Base-by-base conservation (phyloP, 768 basidiomycete species). In the Pulveroboletus sp. region DNA sequence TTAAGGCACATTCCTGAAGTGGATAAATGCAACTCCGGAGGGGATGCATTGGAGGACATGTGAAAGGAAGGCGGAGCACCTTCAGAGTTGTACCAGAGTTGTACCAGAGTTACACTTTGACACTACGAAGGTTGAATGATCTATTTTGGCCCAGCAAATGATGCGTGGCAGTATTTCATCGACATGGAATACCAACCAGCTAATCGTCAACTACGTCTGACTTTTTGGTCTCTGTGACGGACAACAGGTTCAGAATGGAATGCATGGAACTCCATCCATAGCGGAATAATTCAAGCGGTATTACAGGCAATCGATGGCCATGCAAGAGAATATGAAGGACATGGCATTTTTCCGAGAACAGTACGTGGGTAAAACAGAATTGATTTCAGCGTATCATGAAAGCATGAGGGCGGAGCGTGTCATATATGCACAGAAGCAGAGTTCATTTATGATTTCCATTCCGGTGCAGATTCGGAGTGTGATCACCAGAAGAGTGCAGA, bases 131-230 rank as follows among this genome's bases (percentile, higher is more conserved):
- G 83, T 13, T 68, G 71, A 20, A 77, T 80, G 70, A 74, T 77
- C 36, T 86, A 79, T 65, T 85, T 75, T 47, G 85, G 85, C 1
- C 76, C 76, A 0, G 75, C 79, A 5, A 62, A 68, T 22, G 63
- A 74, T 35, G 85, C 82, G 0, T 68, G 78, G 42, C 64, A 73
- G 48, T 85, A 85, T 63, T 84, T 86, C 63, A 63, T 78, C 44
- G 69, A 75, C 44, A 73, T 82, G 70, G 81, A 81, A 14, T 81
- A 75, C 58, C 66, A 71, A 51, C 80, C 81, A 10, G 71, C 72
- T 10, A 70, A 80, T 49, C 68, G 82, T 10, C 83, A 84, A 83
- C 81, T 1, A 81, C 80, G 0, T 76, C 82, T 17, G 82, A 84
- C 54, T 84, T 81, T 66, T 65, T 84, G 38, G 78, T 82, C 23